Base-by-base conservation (phyloP, 2,329 filamentous ascomycete species). In the Aspergillus sp. region DNA sequence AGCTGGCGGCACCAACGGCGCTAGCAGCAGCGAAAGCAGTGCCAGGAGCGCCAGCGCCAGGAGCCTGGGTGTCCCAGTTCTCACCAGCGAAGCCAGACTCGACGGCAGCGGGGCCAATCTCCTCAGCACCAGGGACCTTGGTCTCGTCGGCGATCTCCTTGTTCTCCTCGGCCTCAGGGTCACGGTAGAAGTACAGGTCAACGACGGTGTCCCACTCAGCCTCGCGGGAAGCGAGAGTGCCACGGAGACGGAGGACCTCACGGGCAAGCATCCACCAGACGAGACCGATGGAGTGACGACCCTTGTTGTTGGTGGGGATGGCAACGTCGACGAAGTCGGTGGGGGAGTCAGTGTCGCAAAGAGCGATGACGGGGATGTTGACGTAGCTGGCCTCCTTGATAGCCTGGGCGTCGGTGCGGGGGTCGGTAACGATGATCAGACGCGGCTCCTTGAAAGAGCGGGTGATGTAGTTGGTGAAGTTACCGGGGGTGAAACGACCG, bases 401-500 rank as follows among this genome's bases (percentile, higher is more conserved):
- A 71, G 93, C 93, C 85, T 98, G 93, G 74, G 93, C 89, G 70
- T 98, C 93, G 81, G 94, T 98, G 78, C 94, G 91, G 68, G 93
- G 93, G 77, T 98, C 93, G 79, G 93, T 98, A 70, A 98, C 93
- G 74, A 98, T 85, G 78, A 98, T 97, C 72, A 98, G 83, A 76
- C 94, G 94, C 72, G 93, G 93, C 83, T 98, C 93, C 86, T 96
- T 96, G 90, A 98, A 98, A 60, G 93, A 97, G 71, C 93, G 91
- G 77, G 94, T 98, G 86, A 98, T 98, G 87, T 98, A 98, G 85
- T 98, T 98, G 83, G 93, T 98, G 86, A 98, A 98, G 78, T 91
- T 95, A 88, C 93, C 93, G 74, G 93, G 93, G 72, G 93, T 98
- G 87, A 98, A 98, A 75, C 93, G 93, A 80, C 93, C 93, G 69